phyloP scores from a whole-genome alignment of 345 rosid genomes.

The Gossypium rotundifolium region DNA sequence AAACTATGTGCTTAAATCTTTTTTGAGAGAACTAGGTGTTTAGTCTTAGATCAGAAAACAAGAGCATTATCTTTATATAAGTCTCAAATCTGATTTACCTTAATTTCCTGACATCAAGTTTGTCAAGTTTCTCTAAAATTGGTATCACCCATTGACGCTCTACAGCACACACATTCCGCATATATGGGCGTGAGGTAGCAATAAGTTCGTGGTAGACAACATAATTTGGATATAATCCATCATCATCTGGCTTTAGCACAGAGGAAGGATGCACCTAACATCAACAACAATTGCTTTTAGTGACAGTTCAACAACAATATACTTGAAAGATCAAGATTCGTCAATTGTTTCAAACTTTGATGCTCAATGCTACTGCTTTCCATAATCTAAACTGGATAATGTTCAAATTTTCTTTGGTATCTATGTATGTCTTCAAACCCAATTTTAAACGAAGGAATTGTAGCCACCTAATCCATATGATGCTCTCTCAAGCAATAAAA shows the following conservation, averaged over 20 bases:
- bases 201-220: slow-evolving; percentile 83
- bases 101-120: slow-evolving; percentile 51
- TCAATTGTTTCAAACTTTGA: background rate
- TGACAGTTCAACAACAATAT: background rate
- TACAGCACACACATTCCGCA: slow-evolving; percentile 67
- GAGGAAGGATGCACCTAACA: slow-evolving; percentile 85
- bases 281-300: slow-evolving; percentile 15
- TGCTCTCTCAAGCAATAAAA: background rate
- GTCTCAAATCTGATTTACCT: slow-evolving; percentile 40
- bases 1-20: background rate
- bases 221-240: slow-evolving; percentile 68
- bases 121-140: slow-evolving; percentile 62
- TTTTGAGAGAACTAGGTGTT: background rate
- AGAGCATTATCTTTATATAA: background rate
- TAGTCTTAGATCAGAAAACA: background rate
- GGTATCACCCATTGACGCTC: slow-evolving; percentile 73
- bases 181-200: slow-evolving; percentile 71
- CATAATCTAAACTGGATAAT: background rate
- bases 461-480: background rate
- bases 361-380: background rate
- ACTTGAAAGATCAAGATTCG: background rate
- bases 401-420: background rate
- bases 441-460: background rate
- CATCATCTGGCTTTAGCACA: slow-evolving; percentile 53
- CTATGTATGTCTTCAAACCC: background rate